These are phyloP conservation scores for Fraxinus greggii DNA, from an alignment of 305 asterid genomes.

Conservation along the genomic window DNA sequence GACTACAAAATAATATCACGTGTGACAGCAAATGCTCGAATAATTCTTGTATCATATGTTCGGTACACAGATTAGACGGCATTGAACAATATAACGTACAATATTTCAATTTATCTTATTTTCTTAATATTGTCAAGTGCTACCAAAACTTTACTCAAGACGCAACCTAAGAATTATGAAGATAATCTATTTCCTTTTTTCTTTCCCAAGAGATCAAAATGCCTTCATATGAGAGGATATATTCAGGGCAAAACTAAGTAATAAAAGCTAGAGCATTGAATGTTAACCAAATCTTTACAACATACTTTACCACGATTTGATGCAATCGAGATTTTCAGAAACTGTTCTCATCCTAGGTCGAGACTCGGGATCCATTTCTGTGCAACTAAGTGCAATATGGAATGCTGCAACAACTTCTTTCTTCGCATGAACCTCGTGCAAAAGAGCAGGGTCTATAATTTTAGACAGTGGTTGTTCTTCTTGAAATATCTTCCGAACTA, in stretches of 20 bases:
- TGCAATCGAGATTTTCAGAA: conserved; percentile 69
- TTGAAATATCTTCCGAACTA: conserved; percentile 64
- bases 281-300: conserved; percentile 10
- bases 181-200: not conserved
- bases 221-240: not conserved
- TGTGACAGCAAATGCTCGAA: not conserved
- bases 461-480: conserved; percentile 78
- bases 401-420: conserved; percentile 84
- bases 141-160: not conserved
- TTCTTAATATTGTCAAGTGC: not conserved
- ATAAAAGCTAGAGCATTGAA: not conserved
- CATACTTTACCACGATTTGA: conserved; percentile 37
- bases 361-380: conserved; percentile 76
- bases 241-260: not conserved
- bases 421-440: conserved; percentile 82
- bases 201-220: not conserved
- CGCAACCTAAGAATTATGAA: not conserved
- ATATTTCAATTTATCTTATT: too few relatives aligned
- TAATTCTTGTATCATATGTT: not conserved
- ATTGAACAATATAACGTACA: not conserved
- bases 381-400: conserved; percentile 77
- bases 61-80: not conserved
- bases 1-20: not conserved
- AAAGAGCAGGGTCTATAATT: conserved; percentile 66
- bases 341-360: conserved; percentile 89